phyloP scores from a whole-genome alignment of 225 moss, liverwort and hornwort genomes.

The Rhytidiadelphus loreus region DNA sequence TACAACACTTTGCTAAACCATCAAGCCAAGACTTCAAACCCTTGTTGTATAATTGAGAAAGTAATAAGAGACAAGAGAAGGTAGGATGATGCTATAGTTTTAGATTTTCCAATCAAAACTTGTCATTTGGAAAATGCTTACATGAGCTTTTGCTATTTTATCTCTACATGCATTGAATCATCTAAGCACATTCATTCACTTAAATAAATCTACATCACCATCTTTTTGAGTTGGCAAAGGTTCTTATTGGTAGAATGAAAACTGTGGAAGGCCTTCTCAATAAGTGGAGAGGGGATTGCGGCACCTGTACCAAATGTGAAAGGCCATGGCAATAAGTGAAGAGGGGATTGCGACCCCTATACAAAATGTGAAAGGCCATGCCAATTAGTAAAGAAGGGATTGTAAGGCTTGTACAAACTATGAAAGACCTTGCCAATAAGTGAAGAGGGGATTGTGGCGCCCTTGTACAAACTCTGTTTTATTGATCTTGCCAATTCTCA shows the following conservation, averaged over 20 bases:
- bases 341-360: rapidly evolving
- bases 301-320: background rate
- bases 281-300: background rate
- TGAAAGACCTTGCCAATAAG: too few relatives aligned
- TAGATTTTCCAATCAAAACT: background rate
- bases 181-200: background rate
- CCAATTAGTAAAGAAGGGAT: too few relatives aligned
- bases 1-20: background rate
- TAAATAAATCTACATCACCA: background rate
- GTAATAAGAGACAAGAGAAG: background rate
- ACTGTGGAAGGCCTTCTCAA: background rate
- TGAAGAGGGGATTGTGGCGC: too few relatives aligned
- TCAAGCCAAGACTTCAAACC: background rate
- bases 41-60: rapidly evolving
- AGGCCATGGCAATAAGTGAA: background rate
- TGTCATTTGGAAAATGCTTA: rapidly evolving
- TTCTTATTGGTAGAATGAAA: rapidly evolving
- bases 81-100: too few relatives aligned
- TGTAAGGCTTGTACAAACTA: rapidly evolving
- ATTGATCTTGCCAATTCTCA: background rate
- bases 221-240: too few relatives aligned
- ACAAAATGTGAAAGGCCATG: background rate
- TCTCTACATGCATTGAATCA: background rate
- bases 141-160: background rate
- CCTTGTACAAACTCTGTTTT: rapidly evolving